phyloP scores from a whole-genome alignment of 495 filamentous ascomycete species.

The Talaromyces proteolyticus region DNA sequence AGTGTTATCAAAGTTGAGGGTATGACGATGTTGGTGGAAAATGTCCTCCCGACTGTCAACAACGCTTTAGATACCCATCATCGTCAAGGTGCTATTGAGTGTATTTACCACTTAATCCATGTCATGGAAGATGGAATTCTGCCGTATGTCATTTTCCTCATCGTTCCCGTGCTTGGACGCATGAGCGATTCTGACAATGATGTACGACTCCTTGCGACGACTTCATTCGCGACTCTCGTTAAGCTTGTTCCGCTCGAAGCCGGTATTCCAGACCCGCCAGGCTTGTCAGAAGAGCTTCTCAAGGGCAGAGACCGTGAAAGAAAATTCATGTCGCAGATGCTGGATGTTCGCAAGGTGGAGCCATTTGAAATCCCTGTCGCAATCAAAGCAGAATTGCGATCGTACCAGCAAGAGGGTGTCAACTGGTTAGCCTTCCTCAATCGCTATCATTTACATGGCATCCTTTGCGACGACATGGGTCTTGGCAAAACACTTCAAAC shows the following conservation, averaged over 20 bases:
- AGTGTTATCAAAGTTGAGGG: slow-evolving; percentile 90
- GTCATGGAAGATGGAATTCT: slow-evolving; percentile 97
- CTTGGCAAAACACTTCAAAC: slow-evolving; percentile 97
- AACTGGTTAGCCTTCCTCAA: slow-evolving; percentile 99
- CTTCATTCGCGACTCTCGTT: slow-evolving; percentile 93
- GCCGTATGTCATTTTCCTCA: slow-evolving; percentile 97
- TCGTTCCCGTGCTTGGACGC: slow-evolving; percentile 95
- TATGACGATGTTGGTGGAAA: slow-evolving; percentile 93
- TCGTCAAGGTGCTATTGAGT: slow-evolving; percentile 91
- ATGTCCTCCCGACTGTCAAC: slow-evolving; percentile 83
- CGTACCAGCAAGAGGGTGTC: slow-evolving; percentile 97
- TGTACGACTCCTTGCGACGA: slow-evolving; percentile 88
- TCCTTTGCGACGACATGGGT: slow-evolving; percentile 99
- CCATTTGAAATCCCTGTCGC: slow-evolving; percentile 88
- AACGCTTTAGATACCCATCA: slow-evolving; percentile 78
- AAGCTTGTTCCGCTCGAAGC: slow-evolving; percentile 99
- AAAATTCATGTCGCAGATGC: slow-evolving; percentile 93
- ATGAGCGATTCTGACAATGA: slow-evolving; percentile 99
- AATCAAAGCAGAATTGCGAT: slow-evolving; percentile 92
- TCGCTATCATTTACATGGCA: slow-evolving; percentile 93
- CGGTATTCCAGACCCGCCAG: slow-evolving; percentile 93
- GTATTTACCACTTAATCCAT: slow-evolving; percentile 90
- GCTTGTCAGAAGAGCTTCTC: slow-evolving; percentile 80
- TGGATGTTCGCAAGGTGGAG: slow-evolving; percentile 94
- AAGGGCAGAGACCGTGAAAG: slow-evolving; percentile 87